These are phyloP conservation scores for Phytophthora ramorum DNA, from an alignment of 352 stramenopile genomes.

Conservation along the genomic window DNA sequence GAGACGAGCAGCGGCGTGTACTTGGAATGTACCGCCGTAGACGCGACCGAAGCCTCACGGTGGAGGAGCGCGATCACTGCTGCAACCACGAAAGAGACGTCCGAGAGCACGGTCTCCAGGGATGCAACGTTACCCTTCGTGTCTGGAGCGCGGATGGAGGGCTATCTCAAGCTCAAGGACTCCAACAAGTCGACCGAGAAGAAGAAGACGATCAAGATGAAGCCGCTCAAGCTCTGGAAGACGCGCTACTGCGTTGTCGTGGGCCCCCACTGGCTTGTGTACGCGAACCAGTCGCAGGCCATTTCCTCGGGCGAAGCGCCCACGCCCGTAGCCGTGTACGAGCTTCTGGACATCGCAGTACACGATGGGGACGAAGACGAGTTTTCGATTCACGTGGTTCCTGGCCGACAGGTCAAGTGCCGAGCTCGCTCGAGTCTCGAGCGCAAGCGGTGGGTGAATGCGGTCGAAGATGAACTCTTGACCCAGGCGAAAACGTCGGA, in stretches of 20 bases:
- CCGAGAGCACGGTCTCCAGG: constrained; percentile 31
- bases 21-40: constrained; percentile 57
- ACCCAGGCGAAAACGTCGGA: constrained; percentile 40
- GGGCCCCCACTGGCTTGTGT: constrained; percentile 74
- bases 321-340: constrained; percentile 56
- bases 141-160: constrained; percentile 70
- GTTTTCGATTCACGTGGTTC: constrained; percentile 39
- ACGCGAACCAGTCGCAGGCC: constrained; percentile 68
- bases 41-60: constrained; percentile 38
- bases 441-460: constrained; percentile 73
- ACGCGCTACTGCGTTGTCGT: constrained; percentile 76
- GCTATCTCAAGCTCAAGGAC: constrained; percentile 65
- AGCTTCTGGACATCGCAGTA: constrained; percentile 49
- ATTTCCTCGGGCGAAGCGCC: constrained; percentile 31
- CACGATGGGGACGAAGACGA: constrained; percentile 19
- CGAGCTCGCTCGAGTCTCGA: constrained; percentile 69
- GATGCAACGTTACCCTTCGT: constrained; percentile 68
- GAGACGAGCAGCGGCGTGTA: constrained; percentile 68
- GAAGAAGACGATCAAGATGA: constrained; percentile 41
- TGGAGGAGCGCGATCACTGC: constrained; percentile 45
- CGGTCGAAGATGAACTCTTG: constrained; percentile 61
- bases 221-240: constrained; percentile 51
- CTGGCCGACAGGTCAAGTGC: constrained; percentile 49
- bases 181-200: constrained; percentile 12
- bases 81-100: constrained; percentile 34